Evolutionary conservation across 352 stramenopile genomes (phyloP).

Genomic region (Phytophthora hibernalis): DNA sequence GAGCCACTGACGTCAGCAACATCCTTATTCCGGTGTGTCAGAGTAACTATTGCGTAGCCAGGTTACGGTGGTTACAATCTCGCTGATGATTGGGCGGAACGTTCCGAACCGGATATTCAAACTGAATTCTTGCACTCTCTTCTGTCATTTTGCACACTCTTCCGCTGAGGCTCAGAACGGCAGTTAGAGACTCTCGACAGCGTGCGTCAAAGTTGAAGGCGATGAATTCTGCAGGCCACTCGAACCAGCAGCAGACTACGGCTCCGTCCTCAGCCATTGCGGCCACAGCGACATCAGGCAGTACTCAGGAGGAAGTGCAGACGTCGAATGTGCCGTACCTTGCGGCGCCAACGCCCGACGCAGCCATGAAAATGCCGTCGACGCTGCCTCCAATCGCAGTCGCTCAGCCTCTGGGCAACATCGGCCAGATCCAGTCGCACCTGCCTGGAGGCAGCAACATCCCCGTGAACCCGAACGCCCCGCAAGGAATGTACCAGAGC

Average conservation of each 20-base stretch:
- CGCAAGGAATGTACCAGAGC: constrained; percentile 22
- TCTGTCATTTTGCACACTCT: too few species aligned
- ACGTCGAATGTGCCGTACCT: constrained; percentile 43
- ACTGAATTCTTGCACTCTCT: too few species aligned
- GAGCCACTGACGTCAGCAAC: constrained; percentile 10
- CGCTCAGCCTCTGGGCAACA: constrained; percentile 45
- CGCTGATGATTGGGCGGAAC: too few species aligned
- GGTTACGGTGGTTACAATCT: too few species aligned
- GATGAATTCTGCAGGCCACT: constrained; percentile 19
- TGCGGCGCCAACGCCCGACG: constrained; percentile 40
- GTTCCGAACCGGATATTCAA: too few species aligned
- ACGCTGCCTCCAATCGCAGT: constrained; percentile 54
- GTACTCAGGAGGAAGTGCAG: constrained; percentile 26
- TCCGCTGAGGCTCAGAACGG: too few species aligned
- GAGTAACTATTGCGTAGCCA: too few species aligned
- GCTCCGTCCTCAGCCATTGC: background rate
- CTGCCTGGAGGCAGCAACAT: constrained; percentile 49
- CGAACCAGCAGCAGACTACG: background rate
- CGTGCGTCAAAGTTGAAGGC: too few species aligned
- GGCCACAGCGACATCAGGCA: constrained; percentile 7
- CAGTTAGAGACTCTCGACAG: too few species aligned
- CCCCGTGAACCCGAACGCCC: constrained; percentile 38
- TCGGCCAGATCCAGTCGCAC: constrained; percentile 46
- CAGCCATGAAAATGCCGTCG: constrained; percentile 33
- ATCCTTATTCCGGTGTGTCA: background rate